phyloP scores from a whole-genome alignment of 2,329 filamentous ascomycete species.

The Cryoendolithus antarcticus region DNA sequence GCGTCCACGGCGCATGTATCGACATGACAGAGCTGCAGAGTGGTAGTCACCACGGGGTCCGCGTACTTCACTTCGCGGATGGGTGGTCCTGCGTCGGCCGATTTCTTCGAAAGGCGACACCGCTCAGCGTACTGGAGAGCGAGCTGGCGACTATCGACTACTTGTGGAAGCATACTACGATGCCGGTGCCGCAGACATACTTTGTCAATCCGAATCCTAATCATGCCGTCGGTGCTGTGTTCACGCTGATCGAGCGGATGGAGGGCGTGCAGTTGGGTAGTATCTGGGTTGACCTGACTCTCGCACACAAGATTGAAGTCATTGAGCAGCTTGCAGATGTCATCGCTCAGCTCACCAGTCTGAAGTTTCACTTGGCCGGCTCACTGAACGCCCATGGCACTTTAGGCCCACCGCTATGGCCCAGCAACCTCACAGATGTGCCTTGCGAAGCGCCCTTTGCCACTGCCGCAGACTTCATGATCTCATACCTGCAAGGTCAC shows the following conservation, averaged over 20 bases:
- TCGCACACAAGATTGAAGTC: slow-evolving; percentile 4
- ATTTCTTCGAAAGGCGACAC: slow-evolving; percentile 6
- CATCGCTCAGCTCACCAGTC: background rate
- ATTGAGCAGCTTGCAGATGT: slow-evolving; percentile 1
- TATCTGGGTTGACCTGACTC: slow-evolving; percentile 5
- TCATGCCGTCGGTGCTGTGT: slow-evolving; percentile 8
- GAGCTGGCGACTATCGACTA: slow-evolving; percentile 7
- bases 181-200: slow-evolving; percentile 8
- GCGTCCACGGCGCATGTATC: slow-evolving; percentile 6
- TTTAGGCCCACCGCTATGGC: slow-evolving; percentile 3
- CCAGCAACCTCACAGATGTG: background rate
- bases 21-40: background rate
- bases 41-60: slow-evolving; percentile 6
- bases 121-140: slow-evolving; percentile 4
- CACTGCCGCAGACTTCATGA: background rate
- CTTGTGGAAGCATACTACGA: slow-evolving; percentile 6
- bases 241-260: slow-evolving; percentile 9
- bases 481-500: background rate
- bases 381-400: slow-evolving; percentile 4
- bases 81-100: slow-evolving; percentile 9
- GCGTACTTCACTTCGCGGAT: slow-evolving; percentile 6
- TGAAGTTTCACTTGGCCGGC: slow-evolving; percentile 7
- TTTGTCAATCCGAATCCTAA: slow-evolving; percentile 7
- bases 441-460: background rate
- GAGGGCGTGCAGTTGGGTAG: slow-evolving; percentile 1